These are phyloP conservation scores for Claviceps quebecensis DNA, from an alignment of 2,329 filamentous ascomycete genomes.

Conservation along the genomic window DNA sequence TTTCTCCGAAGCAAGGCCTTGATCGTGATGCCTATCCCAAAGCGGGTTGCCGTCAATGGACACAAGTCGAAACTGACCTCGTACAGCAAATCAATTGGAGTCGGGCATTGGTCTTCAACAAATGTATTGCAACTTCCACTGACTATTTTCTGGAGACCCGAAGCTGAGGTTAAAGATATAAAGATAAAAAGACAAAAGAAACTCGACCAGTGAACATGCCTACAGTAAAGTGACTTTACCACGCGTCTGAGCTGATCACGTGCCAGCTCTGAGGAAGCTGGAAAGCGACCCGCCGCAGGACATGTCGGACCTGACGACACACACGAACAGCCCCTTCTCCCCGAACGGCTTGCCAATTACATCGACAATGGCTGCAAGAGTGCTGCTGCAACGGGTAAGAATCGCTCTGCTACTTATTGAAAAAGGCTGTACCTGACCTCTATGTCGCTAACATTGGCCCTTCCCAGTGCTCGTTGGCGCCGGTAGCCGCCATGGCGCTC, in stretches of 20 bases:
- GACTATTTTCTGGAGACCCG: no score
- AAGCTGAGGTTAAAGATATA: no score
- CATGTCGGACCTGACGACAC: conserved; percentile 9
- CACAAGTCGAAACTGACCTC: no score
- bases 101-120: no score
- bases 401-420: not conserved
- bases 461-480: conserved; percentile 35
- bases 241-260: conserved; percentile 5
- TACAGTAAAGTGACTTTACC: not conserved
- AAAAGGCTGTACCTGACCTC: conserved; percentile 3
- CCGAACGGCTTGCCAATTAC: conserved; percentile 29
- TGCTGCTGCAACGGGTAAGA: conserved; percentile 42
- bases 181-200: no score
- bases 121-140: no score
- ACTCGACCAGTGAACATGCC: not conserved
- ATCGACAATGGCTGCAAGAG: conserved; percentile 41
- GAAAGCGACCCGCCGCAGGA: conserved; percentile 5
- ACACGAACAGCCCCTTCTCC: conserved; percentile 8
- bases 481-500: conserved; percentile 38
- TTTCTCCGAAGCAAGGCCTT: no score
- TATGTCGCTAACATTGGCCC: conserved; percentile 15
- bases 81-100: no score
- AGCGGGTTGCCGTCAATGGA: no score
- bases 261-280: conserved; percentile 1
- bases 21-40: no score